Percentiles rank a stretch among this genome's conserved stretches.
These are phyloP conservation scores for Viola odorata DNA, from an alignment of 345 rosid genomes.

Conservation along the genomic window DNA sequence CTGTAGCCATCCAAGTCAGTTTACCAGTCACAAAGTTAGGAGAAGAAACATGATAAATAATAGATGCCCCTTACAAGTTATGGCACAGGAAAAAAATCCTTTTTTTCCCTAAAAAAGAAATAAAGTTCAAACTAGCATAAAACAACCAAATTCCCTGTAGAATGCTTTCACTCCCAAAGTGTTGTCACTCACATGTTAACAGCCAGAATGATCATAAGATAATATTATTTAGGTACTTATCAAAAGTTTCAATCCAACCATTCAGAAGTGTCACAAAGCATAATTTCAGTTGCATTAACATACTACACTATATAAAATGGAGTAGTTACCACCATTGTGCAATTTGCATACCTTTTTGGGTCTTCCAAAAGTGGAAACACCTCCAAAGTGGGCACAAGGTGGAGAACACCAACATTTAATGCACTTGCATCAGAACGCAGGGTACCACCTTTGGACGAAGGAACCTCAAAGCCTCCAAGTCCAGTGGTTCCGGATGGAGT, in stretches of 20 bases:
- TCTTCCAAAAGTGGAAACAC: conserved; percentile 84
- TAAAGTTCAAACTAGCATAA: too few relatives aligned
- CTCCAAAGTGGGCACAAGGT: conserved; percentile 91
- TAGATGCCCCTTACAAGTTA: not conserved
- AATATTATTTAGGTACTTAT: not conserved
- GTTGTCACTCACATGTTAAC: not conserved
- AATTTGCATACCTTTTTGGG: conserved; percentile 61
- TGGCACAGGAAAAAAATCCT: not conserved
- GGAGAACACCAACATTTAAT: conserved; percentile 90
- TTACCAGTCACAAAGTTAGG: conserved; percentile 2
- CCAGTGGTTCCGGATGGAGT: conserved; percentile 93
- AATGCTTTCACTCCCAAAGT: not conserved
- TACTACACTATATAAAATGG: not conserved
- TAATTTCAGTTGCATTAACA: not conserved
- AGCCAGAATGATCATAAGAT: not conserved
- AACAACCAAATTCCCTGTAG: not conserved
- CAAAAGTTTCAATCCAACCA: conserved; percentile 6
- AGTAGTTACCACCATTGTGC: conserved; percentile 8
- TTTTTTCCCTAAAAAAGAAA: not conserved
- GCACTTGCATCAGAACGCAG: conserved; percentile 97
- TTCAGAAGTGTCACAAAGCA: not conserved
- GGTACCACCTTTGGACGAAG: conserved; percentile 84
- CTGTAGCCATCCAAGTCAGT: conserved; percentile 33
- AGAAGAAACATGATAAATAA: not conserved
- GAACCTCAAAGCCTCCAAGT: conserved; percentile 99